Base-by-base conservation (phyloP, 2,329 filamentous ascomycete species). In the Pestalotiopsis sp. region DNA sequence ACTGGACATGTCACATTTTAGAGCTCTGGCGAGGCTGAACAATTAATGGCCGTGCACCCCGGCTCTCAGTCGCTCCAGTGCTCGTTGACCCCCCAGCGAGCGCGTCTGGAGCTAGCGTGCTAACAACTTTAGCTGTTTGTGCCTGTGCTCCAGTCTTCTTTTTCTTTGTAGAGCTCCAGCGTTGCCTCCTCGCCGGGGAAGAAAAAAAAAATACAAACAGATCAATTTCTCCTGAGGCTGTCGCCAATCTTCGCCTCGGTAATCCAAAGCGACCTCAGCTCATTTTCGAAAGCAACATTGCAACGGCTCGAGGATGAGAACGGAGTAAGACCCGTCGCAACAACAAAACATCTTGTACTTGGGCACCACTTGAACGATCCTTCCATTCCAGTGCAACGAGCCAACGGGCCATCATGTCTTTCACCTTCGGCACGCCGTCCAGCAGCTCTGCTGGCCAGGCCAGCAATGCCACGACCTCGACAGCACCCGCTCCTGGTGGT, bases 391-490 rank as follows among this genome's bases (percentile, higher is more conserved):
- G 65, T 62, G 60, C 66, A 41, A 67, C 63, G 62, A 70, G 66
- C 58, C 71, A 36, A 45, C 55, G 65, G 49, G 57, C 59, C 71
- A 73, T 67, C 66, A 79, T 80, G 77, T 76, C 79, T 39, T 77
- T 79, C 67, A 74, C 45, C 68, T 82, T 82, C 69, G 77, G 79
- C 58, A 65, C 74, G 36, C 52, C 64, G 14, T 75, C 69, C 71
- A 76, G 76, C 38, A 74, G 72, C 38, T 75, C 71, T 66, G 74
- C 75, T 71, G 59, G 59, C 11, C 59, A 62, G 59, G 66, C 75
- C 65, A 76, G 73, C 55, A 74, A 80, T 82, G 68, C 81, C 80
- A 71, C 79, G n/a, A 75, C 78, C 49, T 79, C 81, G 14, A 78
- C 79, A 55, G 77, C 82, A 11, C 76, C 82, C 23, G 80, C 84